These are phyloP conservation scores for Mollisiaceae sp. DNA, from an alignment of 2,329 filamentous ascomycete species.

Conservation along the genomic window DNA sequence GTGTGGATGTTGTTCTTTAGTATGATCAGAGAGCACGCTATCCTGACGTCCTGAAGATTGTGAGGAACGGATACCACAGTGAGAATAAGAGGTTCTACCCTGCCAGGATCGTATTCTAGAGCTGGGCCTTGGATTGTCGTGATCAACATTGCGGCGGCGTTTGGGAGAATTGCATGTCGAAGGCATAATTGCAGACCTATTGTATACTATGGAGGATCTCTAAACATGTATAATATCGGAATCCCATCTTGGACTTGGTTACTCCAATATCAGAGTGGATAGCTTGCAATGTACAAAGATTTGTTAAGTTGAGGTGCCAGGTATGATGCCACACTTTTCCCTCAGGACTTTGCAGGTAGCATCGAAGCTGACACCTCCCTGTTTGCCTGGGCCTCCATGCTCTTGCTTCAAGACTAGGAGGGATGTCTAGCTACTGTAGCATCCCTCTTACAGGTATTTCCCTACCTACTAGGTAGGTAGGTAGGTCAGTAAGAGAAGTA, in stretches of 20 bases:
- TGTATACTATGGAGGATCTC: constrained; percentile 25
- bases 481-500: not conserved
- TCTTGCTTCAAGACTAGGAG: no score
- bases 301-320: no score
- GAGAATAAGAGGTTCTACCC: not conserved
- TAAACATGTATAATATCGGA: not conserved
- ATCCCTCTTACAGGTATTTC: not conserved
- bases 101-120: not conserved
- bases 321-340: no score
- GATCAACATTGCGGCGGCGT: constrained; percentile 40
- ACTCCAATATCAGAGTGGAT: not conserved
- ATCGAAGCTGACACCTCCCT: no score
- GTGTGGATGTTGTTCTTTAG: no score
- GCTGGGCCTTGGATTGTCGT: constrained; percentile 11
- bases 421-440: no score
- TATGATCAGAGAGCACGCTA: no score
- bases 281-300: no score
- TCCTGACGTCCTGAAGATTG: no score
- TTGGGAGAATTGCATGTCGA: constrained; percentile 29
- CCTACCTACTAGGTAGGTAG: not conserved
- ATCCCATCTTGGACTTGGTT: not conserved
- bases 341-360: no score
- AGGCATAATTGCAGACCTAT: constrained; percentile 6
- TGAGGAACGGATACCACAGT: not conserved
- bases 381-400: no score